phyloP scores from a whole-genome alignment of 371 early-diverging fungal genomes.

The Dichotomocladium elegans region DNA sequence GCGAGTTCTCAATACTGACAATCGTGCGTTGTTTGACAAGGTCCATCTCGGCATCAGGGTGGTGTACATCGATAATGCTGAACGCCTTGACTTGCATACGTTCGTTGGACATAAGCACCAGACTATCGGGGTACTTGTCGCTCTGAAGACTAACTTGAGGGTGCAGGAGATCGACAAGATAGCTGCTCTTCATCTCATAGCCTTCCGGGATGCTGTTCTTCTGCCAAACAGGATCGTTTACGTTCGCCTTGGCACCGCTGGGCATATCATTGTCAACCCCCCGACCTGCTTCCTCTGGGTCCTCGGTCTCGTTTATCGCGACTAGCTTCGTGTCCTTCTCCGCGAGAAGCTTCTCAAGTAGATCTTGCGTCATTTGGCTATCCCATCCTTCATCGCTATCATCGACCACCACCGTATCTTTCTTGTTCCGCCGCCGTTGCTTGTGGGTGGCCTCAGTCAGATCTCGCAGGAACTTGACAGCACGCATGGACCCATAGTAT shows the following conservation, averaged over 20 bases:
- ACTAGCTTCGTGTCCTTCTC: constrained; percentile 47
- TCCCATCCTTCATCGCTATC: constrained; percentile 33
- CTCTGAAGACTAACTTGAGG: constrained; percentile 69
- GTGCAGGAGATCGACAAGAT: constrained; percentile 63
- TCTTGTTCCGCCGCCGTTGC: constrained; percentile 19
- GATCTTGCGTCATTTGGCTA: constrained; percentile 39
- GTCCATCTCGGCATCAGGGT: constrained; percentile 48
- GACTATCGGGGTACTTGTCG: constrained; percentile 37
- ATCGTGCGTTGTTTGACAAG: constrained; percentile 71
- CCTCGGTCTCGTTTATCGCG: constrained; percentile 49
- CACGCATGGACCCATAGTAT: constrained; percentile 48
- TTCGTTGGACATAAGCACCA: constrained; percentile 63
- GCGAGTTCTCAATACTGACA: constrained; percentile 73
- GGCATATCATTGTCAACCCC: not conserved
- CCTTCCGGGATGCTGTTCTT: constrained; percentile 45
- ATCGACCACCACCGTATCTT: constrained; percentile 13
- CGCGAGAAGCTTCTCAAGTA: constrained; percentile 48
- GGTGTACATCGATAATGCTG: constrained; percentile 54
- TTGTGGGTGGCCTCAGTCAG: constrained; percentile 26
- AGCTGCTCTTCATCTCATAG: constrained; percentile 55
- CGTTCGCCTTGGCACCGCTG: constrained; percentile 17
- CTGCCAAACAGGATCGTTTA: constrained; percentile 48
- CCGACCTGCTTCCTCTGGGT: constrained; percentile 10
- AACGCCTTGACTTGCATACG: constrained; percentile 62
- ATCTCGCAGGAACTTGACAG: constrained; percentile 46